A percentile compares a stretch with the other conserved stretches of the same genome.
These are phyloP conservation scores for Sarocladiaceae sp. DNA, from an alignment of 2,329 filamentous ascomycete species.

Conservation along the genomic window DNA sequence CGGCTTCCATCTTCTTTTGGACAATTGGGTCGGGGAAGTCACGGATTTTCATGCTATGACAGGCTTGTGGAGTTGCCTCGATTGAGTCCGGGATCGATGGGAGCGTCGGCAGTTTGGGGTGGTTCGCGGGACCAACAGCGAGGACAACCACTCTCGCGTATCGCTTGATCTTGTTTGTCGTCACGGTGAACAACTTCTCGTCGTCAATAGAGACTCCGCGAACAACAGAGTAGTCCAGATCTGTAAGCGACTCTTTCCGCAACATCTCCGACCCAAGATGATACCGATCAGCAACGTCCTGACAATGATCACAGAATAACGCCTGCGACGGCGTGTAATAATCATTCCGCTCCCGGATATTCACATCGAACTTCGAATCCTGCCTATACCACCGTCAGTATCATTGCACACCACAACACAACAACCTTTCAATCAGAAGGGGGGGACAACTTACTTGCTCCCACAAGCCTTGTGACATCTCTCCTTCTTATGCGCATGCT, in stretches of 20 bases:
- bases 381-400: conserved; percentile 27
- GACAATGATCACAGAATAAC: conserved; percentile 60
- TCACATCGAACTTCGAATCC: conserved; percentile 48
- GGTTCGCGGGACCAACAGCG: conserved; percentile 65
- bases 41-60: conserved; percentile 62
- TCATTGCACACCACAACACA: too few relatives aligned
- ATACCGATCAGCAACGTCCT: conserved; percentile 54
- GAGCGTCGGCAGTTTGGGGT: conserved; percentile 43
- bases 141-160: conserved; percentile 63
- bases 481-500: conserved; percentile 65
- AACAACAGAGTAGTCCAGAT: conserved; percentile 56
- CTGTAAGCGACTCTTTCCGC: conserved; percentile 52
- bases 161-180: conserved; percentile 47
- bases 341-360: conserved; percentile 64
- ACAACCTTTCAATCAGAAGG: too few relatives aligned
- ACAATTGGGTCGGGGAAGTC: conserved; percentile 53
- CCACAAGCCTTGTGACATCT: conserved; percentile 25
- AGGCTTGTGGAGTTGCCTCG: conserved; percentile 35
- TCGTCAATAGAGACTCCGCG: conserved; percentile 37
- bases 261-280: conserved; percentile 44
- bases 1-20: conserved; percentile 44
- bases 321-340: conserved; percentile 62
- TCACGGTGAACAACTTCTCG: conserved; percentile 61
- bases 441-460: conserved; percentile 42
- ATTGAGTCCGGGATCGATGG: conserved; percentile 25